These are phyloP conservation scores for Desmodesmus armatus DNA, from an alignment of 139 green algal species.

Conservation along the genomic window DNA sequence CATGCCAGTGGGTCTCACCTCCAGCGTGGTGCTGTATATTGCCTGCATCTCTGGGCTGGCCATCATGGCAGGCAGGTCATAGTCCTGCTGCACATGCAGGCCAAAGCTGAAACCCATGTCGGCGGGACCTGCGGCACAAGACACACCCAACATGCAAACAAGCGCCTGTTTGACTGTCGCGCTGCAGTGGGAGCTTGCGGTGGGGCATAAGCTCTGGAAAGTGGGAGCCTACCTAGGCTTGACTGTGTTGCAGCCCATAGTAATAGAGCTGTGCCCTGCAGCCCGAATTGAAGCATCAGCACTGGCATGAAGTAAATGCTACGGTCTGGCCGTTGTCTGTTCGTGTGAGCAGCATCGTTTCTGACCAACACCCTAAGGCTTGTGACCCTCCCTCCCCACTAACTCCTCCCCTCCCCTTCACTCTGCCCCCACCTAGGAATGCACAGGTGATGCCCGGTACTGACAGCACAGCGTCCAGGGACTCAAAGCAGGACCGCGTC, in stretches of 20 bases:
- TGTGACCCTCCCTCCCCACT: background rate
- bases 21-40: too few species aligned
- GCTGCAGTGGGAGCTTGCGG: too few species aligned
- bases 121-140: constrained; percentile 6
- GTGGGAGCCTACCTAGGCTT: too few species aligned
- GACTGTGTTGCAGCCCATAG: background rate
- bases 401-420: too few species aligned
- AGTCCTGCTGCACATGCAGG: constrained; percentile 21
- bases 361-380: background rate
- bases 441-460: constrained; percentile 43
- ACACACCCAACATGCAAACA: background rate
- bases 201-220: too few species aligned
- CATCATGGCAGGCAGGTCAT: constrained; percentile 19
- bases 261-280: background rate
- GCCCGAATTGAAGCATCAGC: background rate
- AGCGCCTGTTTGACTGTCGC: too few species aligned
- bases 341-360: background rate
- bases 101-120: constrained; percentile 36
- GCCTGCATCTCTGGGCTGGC: constrained; percentile 7
- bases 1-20: too few species aligned
- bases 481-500: constrained; percentile 35
- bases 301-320: background rate
- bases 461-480: constrained; percentile 41
- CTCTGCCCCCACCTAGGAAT: constrained; percentile 39
- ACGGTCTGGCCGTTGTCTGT: background rate